Conservation (phyloP, 495 filamentous ascomycete species). For the Penicillium canescens region DNA sequence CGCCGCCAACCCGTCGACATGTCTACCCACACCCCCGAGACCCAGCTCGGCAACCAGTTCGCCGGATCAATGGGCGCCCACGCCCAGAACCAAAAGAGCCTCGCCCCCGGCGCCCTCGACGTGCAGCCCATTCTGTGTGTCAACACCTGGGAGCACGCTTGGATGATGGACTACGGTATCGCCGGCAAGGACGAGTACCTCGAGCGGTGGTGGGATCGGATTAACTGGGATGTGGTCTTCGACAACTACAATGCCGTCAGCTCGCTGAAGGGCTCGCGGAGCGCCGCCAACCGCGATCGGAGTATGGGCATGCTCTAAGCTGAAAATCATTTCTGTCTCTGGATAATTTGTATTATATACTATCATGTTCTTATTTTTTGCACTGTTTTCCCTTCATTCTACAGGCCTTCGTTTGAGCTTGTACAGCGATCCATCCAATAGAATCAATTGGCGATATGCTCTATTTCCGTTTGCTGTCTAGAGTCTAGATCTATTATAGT, state of each 20-base stretch:
- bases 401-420: conserved; percentile 8
- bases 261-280: conserved; percentile 22
- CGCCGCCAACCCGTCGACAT: conserved; percentile 78
- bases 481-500: not conserved
- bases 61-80: conserved; percentile 52
- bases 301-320: conserved; percentile 33
- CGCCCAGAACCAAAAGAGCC: conserved; percentile 41
- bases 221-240: conserved; percentile 80
- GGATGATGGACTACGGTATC: conserved; percentile 82
- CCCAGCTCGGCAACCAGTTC: conserved; percentile 42
- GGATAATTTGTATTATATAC: conserved; percentile 36
- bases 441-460: conserved; percentile 9
- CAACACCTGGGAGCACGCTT: conserved; percentile 96
- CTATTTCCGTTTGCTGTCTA: not conserved
- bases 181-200: conserved; percentile 75
- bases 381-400: conserved; percentile 4
- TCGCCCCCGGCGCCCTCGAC: conserved; percentile 68
- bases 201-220: conserved; percentile 78
- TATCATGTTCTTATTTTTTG: conserved; percentile 23
- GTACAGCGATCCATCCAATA: conserved; percentile 22
- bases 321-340: conserved; percentile 16
- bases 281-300: conserved; percentile 21
- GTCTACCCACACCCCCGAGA: conserved; percentile 60
- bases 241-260: conserved; percentile 44
- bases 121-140: conserved; percentile 80